Conservation (phyloP, 805 yeast species). For the Saccharomycopsis capsularis region DNA sequence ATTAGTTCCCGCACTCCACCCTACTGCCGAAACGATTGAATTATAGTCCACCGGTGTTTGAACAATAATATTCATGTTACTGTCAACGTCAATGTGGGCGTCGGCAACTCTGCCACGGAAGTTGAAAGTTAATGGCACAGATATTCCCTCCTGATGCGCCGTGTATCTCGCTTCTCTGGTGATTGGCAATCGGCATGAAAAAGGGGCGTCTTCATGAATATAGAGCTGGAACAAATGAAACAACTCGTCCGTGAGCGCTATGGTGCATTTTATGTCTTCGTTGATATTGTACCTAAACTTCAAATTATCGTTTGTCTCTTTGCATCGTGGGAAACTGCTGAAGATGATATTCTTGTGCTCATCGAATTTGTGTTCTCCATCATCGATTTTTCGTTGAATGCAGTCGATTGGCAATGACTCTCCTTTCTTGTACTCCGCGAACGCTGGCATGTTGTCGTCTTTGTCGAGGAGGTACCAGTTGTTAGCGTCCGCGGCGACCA, state of each 20-base stretch:
- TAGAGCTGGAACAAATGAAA: conserved; percentile 71
- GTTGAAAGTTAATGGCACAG: conserved; percentile 55
- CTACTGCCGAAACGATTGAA: conserved; percentile 47
- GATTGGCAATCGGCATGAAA: conserved; percentile 57
- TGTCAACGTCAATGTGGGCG: conserved; percentile 62
- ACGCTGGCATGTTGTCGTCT: conserved; percentile 10
- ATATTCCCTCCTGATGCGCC: conserved; percentile 10
- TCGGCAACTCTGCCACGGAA: conserved; percentile 62
- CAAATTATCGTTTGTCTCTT: conserved; percentile 57
- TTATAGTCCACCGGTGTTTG: conserved; percentile 30
- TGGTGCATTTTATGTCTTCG: conserved; percentile 52
- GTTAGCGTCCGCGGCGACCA: not conserved
- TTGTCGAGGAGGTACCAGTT: conserved; percentile 14
- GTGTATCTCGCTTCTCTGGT: conserved; percentile 26
- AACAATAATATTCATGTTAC: conserved; percentile 46
- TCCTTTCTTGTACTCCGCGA: conserved; percentile 3
- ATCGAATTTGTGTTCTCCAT: conserved; percentile 71
- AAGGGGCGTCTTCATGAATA: conserved; percentile 71
- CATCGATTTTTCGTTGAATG: conserved; percentile 60
- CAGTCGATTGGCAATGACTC: conserved; percentile 49
- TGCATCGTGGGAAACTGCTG: conserved; percentile 52
- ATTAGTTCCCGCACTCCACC: conserved; percentile 55
- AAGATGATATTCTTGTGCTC: conserved; percentile 49
- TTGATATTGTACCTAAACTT: conserved; percentile 43
- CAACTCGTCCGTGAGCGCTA: conserved; percentile 53